Evolutionary conservation across 2,329 filamentous ascomycete species (phyloP).

Genomic region (Pseudocercospora macadamiae): DNA sequence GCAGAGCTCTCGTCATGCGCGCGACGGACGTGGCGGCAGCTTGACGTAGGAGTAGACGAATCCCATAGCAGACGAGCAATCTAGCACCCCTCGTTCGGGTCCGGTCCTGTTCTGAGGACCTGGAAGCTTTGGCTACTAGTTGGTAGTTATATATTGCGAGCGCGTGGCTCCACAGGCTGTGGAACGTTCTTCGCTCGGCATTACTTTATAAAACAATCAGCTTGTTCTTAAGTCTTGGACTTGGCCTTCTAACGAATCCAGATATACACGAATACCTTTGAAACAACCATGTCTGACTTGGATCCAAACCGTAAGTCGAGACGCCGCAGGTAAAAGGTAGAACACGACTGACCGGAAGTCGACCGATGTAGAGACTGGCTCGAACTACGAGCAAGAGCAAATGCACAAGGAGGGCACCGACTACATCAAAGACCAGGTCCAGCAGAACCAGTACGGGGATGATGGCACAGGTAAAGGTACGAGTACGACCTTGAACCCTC

Average conservation of each 20-base stretch:
- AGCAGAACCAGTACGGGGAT: constrained; percentile 5
- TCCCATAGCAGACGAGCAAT: neutral
- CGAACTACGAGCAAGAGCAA: constrained; percentile 4
- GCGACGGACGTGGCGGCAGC: neutral
- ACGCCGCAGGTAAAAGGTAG: neutral
- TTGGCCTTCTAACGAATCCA: neutral
- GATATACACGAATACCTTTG: neutral
- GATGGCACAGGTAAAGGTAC: constrained; percentile 17
- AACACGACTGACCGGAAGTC: neutral
- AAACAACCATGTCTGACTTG: constrained; percentile 1
- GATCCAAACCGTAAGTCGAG: neutral
- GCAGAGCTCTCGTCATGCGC: neutral
- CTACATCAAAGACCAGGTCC: constrained; percentile 27
- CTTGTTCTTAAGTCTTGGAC: too few relatives aligned
- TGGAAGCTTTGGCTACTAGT: constrained; percentile 13
- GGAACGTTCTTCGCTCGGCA: neutral
- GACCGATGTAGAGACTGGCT: neutral
- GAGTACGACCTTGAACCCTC: neutral
- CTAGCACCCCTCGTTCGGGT: constrained; percentile 7
- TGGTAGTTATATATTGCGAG: constrained; percentile 12
- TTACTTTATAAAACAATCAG: neutral
- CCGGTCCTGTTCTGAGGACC: constrained; percentile 3
- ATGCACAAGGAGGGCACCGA: constrained; percentile 29
- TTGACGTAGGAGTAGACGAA: constrained; percentile 3
- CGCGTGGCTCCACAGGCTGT: constrained; percentile 8